Percentiles rank a stretch among this genome's conserved stretches.
These are phyloP conservation scores for Colletotrichum coccodes DNA, from an alignment of 2,329 filamentous ascomycete genomes.

Conservation along the genomic window DNA sequence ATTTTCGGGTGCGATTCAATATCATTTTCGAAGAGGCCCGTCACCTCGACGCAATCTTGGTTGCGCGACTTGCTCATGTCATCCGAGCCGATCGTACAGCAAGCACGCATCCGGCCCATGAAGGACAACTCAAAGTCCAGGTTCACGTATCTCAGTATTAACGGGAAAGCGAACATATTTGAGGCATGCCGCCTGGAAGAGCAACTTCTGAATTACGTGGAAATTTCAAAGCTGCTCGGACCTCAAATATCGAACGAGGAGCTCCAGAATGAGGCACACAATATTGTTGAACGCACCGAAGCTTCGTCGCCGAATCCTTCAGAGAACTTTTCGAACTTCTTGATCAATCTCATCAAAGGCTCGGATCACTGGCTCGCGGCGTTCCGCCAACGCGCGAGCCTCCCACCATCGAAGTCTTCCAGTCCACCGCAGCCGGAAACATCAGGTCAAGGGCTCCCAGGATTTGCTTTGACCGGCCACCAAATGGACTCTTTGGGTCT, in stretches of 20 bases:
- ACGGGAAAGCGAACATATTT: slow-evolving; percentile 28
- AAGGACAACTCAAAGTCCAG: slow-evolving; percentile 14
- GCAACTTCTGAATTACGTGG: slow-evolving; percentile 21
- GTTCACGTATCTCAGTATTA: slow-evolving; percentile 29
- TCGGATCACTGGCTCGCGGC: slow-evolving; percentile 17
- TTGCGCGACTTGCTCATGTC: slow-evolving; percentile 38
- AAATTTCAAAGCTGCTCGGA: slow-evolving; percentile 9
- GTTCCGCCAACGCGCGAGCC: slow-evolving; percentile 15
- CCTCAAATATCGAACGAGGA: slow-evolving; percentile 3
- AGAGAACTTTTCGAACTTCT: slow-evolving; percentile 1
- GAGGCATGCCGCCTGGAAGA: slow-evolving; percentile 22
- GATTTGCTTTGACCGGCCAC: background rate
- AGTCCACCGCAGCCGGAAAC: background rate
- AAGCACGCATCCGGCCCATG: slow-evolving; percentile 31
- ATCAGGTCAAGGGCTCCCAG: background rate
- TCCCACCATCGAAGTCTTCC: background rate
- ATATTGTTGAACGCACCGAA: slow-evolving; percentile 12
- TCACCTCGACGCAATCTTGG: slow-evolving; percentile 38
- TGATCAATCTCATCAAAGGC: slow-evolving; percentile 15
- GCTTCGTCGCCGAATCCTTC: slow-evolving; percentile 1
- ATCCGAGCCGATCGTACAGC: slow-evolving; percentile 21
- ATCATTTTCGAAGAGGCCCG: slow-evolving; percentile 20
- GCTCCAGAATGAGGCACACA: slow-evolving; percentile 18
- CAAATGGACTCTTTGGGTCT: background rate
- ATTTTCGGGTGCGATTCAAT: slow-evolving; percentile 35